Percentiles rank a stretch among this genome's conserved stretches.
phyloP scores from a whole-genome alignment of 164 flowering plant species.

The Macadamia tetraphylla region DNA sequence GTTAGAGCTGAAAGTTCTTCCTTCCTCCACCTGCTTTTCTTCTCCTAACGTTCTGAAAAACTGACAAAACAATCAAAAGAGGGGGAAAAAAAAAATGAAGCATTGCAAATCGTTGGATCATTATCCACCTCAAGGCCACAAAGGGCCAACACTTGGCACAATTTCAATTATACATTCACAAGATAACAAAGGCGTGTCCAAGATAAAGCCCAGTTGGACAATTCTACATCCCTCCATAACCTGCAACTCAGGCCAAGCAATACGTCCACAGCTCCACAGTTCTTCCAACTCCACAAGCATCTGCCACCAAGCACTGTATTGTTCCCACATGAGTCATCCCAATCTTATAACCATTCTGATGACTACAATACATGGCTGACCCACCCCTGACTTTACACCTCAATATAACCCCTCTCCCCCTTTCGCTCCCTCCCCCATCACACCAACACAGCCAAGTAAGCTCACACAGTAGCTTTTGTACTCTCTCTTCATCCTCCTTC shows the following conservation, averaged over 20 bases:
- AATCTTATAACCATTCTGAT: too few relatives aligned
- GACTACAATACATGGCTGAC: background rate
- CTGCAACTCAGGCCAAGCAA: too few relatives aligned
- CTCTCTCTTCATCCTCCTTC: background rate
- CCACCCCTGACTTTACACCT: conserved; percentile 1
- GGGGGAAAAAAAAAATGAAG: too few relatives aligned
- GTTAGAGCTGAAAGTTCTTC: too few relatives aligned
- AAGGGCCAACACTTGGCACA: background rate
- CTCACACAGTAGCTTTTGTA: background rate
- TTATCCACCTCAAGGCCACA: background rate
- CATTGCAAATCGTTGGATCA: background rate
- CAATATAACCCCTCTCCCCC: background rate
- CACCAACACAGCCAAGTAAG: background rate
- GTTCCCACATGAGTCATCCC: too few relatives aligned
- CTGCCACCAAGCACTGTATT: background rate
- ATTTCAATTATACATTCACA: background rate
- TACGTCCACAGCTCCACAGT: too few relatives aligned
- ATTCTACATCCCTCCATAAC: background rate
- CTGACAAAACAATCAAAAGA: too few relatives aligned
- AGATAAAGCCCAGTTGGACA: background rate
- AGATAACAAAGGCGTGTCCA: too few relatives aligned
- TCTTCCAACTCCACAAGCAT: too few relatives aligned
- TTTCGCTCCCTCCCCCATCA: background rate
- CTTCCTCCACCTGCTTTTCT: too few relatives aligned
- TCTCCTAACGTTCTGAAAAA: too few relatives aligned